A percentile compares a stretch with the other conserved stretches of the same genome.
Evolutionary conservation across 129 eudicot species (phyloP).

Genomic region (Helichrysum umbraculigerum): DNA sequence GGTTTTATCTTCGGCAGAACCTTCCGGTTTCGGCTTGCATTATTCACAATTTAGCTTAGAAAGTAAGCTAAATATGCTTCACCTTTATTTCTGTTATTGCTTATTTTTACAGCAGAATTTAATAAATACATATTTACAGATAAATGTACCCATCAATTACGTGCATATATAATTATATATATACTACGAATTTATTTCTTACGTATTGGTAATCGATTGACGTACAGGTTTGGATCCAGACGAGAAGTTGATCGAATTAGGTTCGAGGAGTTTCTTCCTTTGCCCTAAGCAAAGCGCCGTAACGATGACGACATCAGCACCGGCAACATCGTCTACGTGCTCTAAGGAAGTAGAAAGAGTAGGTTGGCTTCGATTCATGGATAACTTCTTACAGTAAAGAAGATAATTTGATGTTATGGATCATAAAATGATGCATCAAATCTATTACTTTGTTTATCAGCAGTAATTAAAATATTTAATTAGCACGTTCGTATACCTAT

Average conservation of each 20-base stretch:
- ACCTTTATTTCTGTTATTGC: not conserved
- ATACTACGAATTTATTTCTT: not conserved
- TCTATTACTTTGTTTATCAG: not conserved
- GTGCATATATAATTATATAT: no score
- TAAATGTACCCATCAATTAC: no score
- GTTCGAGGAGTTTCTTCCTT: slow-evolving; percentile 91
- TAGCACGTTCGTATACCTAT: not conserved
- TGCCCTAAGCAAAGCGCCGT: slow-evolving; percentile 42
- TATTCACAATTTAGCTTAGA: slow-evolving; percentile 96
- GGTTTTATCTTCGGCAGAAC: slow-evolving; percentile 31
- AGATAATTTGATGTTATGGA: not conserved
- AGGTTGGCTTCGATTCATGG: slow-evolving; percentile 77
- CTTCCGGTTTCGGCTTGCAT: slow-evolving; percentile 70
- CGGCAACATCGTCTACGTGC: slow-evolving; percentile 34
- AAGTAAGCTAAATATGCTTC: slow-evolving; percentile 47
- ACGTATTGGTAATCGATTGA: not conserved
- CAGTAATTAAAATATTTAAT: not conserved
- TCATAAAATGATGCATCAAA: not conserved
- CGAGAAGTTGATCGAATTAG: slow-evolving; percentile 72
- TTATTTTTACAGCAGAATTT: no score
- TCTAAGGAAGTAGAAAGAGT: slow-evolving; percentile 56
- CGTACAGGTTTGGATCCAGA: slow-evolving; percentile 79
- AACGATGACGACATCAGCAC: not conserved
- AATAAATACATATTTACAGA: no score
- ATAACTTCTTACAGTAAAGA: slow-evolving; percentile 26